Evolutionary conservation across 441 rosid genomes (phyloP).

Genomic region (Brassica balearica): DNA sequence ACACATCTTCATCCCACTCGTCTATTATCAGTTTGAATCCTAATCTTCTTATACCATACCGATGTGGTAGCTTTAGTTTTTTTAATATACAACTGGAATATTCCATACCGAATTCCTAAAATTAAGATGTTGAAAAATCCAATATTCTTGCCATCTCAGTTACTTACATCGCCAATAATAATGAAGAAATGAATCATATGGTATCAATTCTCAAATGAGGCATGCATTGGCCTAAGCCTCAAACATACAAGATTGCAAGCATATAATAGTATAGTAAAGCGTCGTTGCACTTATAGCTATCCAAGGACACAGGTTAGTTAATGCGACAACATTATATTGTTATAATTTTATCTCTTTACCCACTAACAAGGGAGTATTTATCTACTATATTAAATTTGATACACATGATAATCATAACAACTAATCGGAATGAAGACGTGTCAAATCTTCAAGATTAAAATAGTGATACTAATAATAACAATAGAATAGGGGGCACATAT

Average conservation of each 20-base stretch:
- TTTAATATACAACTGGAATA: background rate
- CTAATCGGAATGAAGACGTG: conserved; percentile 34
- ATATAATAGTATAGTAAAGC: background rate
- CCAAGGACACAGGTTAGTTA: conserved; percentile 16
- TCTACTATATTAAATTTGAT: background rate
- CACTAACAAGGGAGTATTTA: conserved; percentile 17
- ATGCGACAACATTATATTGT: conserved; percentile 1
- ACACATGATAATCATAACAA: conserved; percentile 20
- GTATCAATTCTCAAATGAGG: background rate
- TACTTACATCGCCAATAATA: background rate
- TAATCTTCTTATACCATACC: conserved; percentile 18
- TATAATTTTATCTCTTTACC: conserved; percentile 13
- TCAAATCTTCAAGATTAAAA: conserved; percentile 29
- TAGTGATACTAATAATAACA: conserved; percentile 8
- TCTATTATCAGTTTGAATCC: conserved; percentile 32
- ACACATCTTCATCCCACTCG: conserved; percentile 15
- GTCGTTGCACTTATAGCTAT: background rate
- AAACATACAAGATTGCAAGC: background rate
- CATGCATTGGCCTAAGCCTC: conserved; percentile 1
- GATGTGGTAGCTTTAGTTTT: background rate
- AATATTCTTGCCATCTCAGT: background rate
- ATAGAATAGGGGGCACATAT: conserved; percentile 33
- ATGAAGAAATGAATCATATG: background rate
- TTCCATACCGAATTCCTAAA: background rate
- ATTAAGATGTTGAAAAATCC: background rate